Percentiles rank a stretch among this genome's conserved stretches.
phyloP scores from a whole-genome alignment of 1,139 yeast species.

The Kodamaea derodonti region DNA sequence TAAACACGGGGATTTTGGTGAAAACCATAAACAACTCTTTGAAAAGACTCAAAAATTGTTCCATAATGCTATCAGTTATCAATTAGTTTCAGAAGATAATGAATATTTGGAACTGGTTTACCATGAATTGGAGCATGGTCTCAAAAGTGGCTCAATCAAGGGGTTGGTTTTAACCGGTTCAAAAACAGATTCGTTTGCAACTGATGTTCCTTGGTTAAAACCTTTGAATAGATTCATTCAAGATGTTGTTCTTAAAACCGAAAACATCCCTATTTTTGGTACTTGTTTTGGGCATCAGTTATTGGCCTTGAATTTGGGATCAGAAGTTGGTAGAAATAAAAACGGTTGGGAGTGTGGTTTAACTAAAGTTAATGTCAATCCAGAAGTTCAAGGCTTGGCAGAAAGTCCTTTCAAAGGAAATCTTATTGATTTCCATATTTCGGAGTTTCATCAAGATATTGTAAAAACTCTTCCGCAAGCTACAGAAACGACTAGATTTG shows the following conservation, averaged over 20 bases:
- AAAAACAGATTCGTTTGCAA: constrained; percentile 52
- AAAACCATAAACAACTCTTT: constrained; percentile 35
- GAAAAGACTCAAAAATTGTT: constrained; percentile 1
- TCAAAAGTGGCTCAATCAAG: constrained; percentile 31
- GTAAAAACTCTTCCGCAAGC: constrained; percentile 49
- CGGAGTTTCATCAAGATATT: constrained; percentile 56
- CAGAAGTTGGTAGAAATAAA: constrained; percentile 51
- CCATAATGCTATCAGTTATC: constrained; percentile 1
- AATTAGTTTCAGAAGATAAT: constrained; percentile 4
- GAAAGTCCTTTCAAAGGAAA: constrained; percentile 45
- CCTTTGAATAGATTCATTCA: constrained; percentile 43
- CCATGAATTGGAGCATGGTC: constrained; percentile 15
- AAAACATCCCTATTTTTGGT: constrained; percentile 50
- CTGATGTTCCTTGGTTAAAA: constrained; percentile 49
- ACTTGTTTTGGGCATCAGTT: constrained; percentile 89
- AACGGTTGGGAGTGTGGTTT: constrained; percentile 76
- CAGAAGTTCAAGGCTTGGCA: constrained; percentile 28
- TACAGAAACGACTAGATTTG: constrained; percentile 16
- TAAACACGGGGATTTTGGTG: constrained; percentile 52
- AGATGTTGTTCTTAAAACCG: constrained; percentile 17
- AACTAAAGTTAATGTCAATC: constrained; percentile 46
- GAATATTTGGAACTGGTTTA: constrained; percentile 10
- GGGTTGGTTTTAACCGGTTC: constrained; percentile 67
- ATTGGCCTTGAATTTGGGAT: constrained; percentile 62
- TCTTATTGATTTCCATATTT: constrained; percentile 12